Percentiles rank a stretch among this genome's conserved stretches.
Evolutionary conservation across 2,329 filamentous ascomycete species (phyloP).

Genomic region (Beauveria rudraprayagi): DNA sequence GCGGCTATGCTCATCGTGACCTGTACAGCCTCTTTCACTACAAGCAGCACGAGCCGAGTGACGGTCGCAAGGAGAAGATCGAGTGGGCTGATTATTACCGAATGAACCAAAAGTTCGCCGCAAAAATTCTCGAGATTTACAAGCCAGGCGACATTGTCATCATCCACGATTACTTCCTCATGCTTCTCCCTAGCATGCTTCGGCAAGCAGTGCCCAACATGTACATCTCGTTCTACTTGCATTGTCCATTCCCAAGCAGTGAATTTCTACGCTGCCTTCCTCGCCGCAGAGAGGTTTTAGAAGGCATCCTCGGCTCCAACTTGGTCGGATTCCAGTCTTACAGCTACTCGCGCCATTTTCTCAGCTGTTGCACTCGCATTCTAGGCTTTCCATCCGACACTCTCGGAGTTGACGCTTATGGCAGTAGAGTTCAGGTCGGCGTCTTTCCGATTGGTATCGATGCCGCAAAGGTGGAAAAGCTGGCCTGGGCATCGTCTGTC

Average conservation of each 20-base stretch:
- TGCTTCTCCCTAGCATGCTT: conserved; percentile 81
- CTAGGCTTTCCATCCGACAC: conserved; percentile 83
- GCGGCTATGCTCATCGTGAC: conserved; percentile 83
- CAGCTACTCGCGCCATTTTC: conserved; percentile 90
- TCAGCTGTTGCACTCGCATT: conserved; percentile 86
- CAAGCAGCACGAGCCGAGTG: conserved; percentile 84
- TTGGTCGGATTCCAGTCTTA: conserved; percentile 93
- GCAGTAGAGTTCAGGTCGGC: conserved; percentile 79
- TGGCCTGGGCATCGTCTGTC: conserved; percentile 63
- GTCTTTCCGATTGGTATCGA: conserved; percentile 95
- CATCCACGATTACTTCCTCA: conserved; percentile 89
- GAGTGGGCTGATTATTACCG: conserved; percentile 91
- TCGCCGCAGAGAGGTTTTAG: conserved; percentile 80
- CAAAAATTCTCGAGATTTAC: conserved; percentile 81
- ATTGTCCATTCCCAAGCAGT: conserved; percentile 91
- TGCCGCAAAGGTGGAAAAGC: conserved; percentile 65
- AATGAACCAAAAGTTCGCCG: conserved; percentile 87
- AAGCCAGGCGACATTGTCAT: conserved; percentile 88
- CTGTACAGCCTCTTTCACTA: conserved; percentile 93
- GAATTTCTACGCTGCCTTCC: conserved; percentile 88
- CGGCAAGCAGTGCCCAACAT: conserved; percentile 80
- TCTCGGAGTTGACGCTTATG: conserved; percentile 80
- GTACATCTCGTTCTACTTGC: conserved; percentile 91
- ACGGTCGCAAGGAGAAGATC: conserved; percentile 71
- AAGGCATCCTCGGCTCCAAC: conserved; percentile 84